Evolutionary conservation across 306 rosid species (phyloP).

Genomic region (Malus fusca): DNA sequence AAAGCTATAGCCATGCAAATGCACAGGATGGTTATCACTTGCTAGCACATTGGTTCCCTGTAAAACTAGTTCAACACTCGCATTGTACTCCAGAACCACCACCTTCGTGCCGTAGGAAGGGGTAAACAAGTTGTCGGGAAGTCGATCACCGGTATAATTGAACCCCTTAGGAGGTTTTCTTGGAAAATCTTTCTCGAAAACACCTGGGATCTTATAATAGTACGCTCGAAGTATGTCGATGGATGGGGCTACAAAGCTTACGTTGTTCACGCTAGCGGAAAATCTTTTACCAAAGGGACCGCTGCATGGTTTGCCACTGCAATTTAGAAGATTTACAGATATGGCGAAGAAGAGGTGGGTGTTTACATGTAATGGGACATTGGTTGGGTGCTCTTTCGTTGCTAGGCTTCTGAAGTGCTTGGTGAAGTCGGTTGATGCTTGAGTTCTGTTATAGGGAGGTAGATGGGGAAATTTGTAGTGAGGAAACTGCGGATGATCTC

Average conservation of each 20-base stretch:
- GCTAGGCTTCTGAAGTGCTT: conserved; percentile 33
- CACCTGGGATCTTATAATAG: conserved; percentile 4
- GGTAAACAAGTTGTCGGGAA: conserved; percentile 17
- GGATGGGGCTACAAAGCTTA: conserved; percentile 35
- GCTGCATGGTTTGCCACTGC: conserved; percentile 15
- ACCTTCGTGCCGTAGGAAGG: conserved; percentile 36
- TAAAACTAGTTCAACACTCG: conserved; percentile 30
- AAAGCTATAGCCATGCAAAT: conserved; percentile 34
- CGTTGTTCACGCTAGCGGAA: conserved; percentile 50
- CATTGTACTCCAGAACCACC: conserved; percentile 39
- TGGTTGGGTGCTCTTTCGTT: conserved; percentile 25
- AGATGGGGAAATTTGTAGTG: conserved; percentile 19
- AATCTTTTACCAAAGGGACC: conserved; percentile 25
- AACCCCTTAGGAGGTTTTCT: conserved; percentile 15
- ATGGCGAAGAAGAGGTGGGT: conserved; percentile 25
- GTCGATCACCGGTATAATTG: conserved; percentile 25
- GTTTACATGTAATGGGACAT: conserved; percentile 27
- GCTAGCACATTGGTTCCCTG: conserved; percentile 28
- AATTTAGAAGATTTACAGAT: conserved; percentile 36
- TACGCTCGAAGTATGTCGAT: conserved; percentile 15
- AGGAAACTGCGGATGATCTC: background rate
- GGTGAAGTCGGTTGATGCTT: conserved; percentile 26
- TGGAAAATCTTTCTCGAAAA: conserved; percentile 29
- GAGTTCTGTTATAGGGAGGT: conserved; percentile 37
- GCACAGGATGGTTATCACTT: conserved; percentile 34